Evolutionary conservation across 208 protist genomes (phyloP).

Genomic region (Crithidia bombi): DNA sequence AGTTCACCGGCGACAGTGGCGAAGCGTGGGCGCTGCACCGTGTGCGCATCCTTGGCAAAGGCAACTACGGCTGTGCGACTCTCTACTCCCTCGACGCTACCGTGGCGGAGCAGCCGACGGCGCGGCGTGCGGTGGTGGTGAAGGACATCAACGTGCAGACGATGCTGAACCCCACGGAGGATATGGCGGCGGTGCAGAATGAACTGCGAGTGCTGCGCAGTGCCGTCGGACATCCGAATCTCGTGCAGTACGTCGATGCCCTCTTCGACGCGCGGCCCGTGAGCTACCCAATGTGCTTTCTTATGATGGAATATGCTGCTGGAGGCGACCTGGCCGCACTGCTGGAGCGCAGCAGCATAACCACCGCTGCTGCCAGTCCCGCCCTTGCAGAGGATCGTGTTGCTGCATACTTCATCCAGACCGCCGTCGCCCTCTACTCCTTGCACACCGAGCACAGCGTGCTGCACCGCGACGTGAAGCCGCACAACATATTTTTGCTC

Average conservation of each 20-base stretch:
- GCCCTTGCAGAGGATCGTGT: constrained; percentile 44
- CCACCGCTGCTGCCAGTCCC: not conserved
- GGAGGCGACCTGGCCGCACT: constrained; percentile 65
- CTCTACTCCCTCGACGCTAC: constrained; percentile 45
- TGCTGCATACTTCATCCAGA: constrained; percentile 73
- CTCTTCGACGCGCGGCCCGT: constrained; percentile 37
- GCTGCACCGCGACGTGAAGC: constrained; percentile 91
- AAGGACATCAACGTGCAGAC: constrained; percentile 87
- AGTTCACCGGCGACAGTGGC: constrained; percentile 40
- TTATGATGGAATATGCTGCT: constrained; percentile 85
- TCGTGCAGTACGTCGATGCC: constrained; percentile 64
- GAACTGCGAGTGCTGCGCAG: constrained; percentile 61
- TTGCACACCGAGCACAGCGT: constrained; percentile 72
- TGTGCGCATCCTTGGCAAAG: constrained; percentile 79
- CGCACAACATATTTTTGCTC: constrained; percentile 87
- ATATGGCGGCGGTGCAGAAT: constrained; percentile 58
- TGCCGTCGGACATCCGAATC: constrained; percentile 59
- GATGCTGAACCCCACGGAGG: constrained; percentile 58
- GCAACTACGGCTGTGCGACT: constrained; percentile 83
- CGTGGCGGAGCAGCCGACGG: not conserved
- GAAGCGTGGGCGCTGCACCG: constrained; percentile 40
- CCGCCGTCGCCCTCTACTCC: constrained; percentile 62
- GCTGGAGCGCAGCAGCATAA: constrained; percentile 35
- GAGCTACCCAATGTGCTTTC: constrained; percentile 58
- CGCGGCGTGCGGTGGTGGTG: constrained; percentile 51